Conservation (phyloP, 805 yeast species). For the Starmerella vitae region DNA sequence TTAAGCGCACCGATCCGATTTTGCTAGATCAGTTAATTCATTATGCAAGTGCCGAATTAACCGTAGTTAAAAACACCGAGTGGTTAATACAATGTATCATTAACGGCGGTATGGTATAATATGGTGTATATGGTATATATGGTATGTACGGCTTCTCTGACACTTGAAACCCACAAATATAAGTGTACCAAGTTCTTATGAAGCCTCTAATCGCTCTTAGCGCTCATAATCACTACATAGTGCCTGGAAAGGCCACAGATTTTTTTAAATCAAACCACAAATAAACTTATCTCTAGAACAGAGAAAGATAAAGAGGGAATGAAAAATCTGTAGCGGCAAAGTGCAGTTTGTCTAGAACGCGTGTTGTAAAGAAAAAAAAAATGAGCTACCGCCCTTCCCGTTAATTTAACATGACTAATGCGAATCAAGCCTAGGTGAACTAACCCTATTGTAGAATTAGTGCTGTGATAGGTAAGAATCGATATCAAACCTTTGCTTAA, state of each 20-base stretch:
- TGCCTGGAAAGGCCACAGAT: constrained; percentile 13
- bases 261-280: too few species aligned
- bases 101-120: constrained; percentile 22
- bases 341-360: constrained; percentile 25
- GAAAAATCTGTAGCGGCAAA: constrained; percentile 8
- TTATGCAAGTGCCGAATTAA: constrained; percentile 12
- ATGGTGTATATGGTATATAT: neutral
- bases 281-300: constrained; percentile 17
- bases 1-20: constrained; percentile 3
- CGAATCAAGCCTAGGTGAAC: too few species aligned
- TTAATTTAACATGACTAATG: too few species aligned
- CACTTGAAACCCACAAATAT: constrained; percentile 22
- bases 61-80: constrained; percentile 17
- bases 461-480: too few species aligned
- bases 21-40: constrained; percentile 9
- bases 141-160: constrained; percentile 26
- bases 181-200: constrained; percentile 25
- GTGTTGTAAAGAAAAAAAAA: neutral
- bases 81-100: constrained; percentile 27
- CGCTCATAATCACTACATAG: constrained; percentile 24
- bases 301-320: constrained; percentile 1
- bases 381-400: neutral
- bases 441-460: too few species aligned
- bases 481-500: too few species aligned
- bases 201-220: constrained; percentile 22